Conservation (phyloP, 495 filamentous ascomycete genomes). For the Sphaerosporella brunnea region DNA sequence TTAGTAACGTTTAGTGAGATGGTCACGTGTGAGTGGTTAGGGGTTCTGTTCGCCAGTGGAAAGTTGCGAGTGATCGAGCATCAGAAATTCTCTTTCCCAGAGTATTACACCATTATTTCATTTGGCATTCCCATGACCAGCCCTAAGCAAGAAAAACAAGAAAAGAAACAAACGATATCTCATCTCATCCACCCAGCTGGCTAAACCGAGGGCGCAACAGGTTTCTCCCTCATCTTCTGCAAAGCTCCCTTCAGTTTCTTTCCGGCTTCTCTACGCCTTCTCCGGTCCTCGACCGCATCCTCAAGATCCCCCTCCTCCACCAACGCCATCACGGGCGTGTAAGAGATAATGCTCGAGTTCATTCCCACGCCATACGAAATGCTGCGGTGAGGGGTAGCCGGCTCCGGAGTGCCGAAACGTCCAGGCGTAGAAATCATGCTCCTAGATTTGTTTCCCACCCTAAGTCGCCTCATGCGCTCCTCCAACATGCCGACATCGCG, state of each 20-base stretch:
- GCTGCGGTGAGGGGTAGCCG: constrained; percentile 13
- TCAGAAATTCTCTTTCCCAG: too few species aligned
- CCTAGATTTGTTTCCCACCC: constrained; percentile 10
- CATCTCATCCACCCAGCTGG: too few species aligned
- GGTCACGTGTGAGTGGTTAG: too few species aligned
- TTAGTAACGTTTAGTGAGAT: too few species aligned
- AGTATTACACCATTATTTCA: too few species aligned
- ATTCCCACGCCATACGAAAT: neutral
- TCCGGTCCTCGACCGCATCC: constrained; percentile 22
- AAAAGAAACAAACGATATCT: too few species aligned
- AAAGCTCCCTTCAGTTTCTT: constrained; percentile 18
- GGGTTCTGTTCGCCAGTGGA: too few species aligned
- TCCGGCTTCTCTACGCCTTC: constrained; percentile 21
- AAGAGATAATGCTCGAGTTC: neutral
- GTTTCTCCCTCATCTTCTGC: too few species aligned
- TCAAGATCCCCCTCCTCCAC: constrained; percentile 21
- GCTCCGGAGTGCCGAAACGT: constrained; percentile 13
- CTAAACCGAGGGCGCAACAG: too few species aligned
- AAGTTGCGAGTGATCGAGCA: too few species aligned
- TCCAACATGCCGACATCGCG: constrained; percentile 81
- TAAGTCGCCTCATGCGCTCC: constrained; percentile 41
- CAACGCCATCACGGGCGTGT: constrained; percentile 17
- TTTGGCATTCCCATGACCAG: too few species aligned
- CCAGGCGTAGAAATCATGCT: constrained; percentile 10
- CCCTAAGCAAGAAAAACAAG: too few species aligned